These are phyloP conservation scores for Aspergillus baeticus DNA, from an alignment of 495 filamentous ascomycete species.

Conservation along the genomic window DNA sequence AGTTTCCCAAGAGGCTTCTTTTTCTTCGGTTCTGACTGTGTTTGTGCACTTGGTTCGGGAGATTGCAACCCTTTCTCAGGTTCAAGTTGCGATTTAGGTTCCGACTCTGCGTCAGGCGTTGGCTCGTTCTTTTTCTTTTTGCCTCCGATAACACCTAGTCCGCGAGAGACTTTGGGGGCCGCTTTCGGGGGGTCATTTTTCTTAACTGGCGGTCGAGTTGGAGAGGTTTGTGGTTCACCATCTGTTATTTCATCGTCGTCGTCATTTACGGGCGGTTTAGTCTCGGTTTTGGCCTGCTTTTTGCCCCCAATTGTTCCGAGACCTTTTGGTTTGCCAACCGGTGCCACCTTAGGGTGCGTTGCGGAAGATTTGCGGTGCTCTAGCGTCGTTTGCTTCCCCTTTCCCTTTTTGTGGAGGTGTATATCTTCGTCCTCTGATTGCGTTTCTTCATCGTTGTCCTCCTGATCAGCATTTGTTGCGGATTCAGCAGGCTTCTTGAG, in stretches of 20 bases:
- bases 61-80: neutral
- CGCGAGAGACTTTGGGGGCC: slow-evolving; percentile 13
- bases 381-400: neutral
- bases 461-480: neutral
- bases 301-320: slow-evolving; percentile 24
- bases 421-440: slow-evolving; percentile 3
- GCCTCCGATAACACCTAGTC: slow-evolving; percentile 39
- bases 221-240: neutral
- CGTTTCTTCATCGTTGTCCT: neutral
- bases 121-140: slow-evolving; percentile 26
- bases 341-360: slow-evolving; percentile 11
- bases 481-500: slow-evolving; percentile 20
- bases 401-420: neutral
- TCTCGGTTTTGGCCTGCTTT: slow-evolving; percentile 14
- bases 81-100: neutral
- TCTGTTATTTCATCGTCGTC: slow-evolving; percentile 4
- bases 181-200: slow-evolving; percentile 16
- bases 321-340: slow-evolving; percentile 14
- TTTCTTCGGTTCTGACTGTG: slow-evolving; percentile 15
- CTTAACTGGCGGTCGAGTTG: neutral
- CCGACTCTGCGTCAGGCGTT: slow-evolving; percentile 6
- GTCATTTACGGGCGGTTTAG: neutral
- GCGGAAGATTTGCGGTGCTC: neutral
- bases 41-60: slow-evolving; percentile 5
- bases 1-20: slow-evolving; percentile 29